A percentile compares a stretch with the other conserved stretches of the same genome.
Evolutionary conservation across 2,329 filamentous ascomycete species (phyloP).

Genomic region (Apiospora marii): DNA sequence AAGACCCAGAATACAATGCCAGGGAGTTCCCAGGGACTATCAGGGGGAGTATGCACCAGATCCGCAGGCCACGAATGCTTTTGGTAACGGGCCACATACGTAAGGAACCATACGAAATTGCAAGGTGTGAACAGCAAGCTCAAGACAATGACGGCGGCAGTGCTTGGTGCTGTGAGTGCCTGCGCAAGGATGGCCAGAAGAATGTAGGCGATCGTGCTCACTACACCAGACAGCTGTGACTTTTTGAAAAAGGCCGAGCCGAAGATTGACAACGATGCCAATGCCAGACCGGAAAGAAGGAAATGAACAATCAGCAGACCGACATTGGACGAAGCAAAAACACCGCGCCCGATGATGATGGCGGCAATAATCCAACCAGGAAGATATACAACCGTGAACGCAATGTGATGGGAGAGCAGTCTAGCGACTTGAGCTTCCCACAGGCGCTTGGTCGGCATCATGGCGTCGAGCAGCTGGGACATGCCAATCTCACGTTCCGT

Average conservation of each 20-base stretch:
- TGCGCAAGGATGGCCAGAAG: constrained; percentile 85
- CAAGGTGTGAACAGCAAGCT: constrained; percentile 85
- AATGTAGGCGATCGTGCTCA: constrained; percentile 74
- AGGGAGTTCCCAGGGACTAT: constrained; percentile 72
- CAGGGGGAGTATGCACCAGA: constrained; percentile 67
- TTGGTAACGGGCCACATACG: constrained; percentile 81
- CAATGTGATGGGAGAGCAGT: constrained; percentile 80
- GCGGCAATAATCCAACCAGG: constrained; percentile 85
- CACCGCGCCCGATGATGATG: constrained; percentile 66
- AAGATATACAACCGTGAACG: constrained; percentile 81
- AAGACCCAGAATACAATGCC: constrained; percentile 83
- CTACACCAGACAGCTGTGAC: constrained; percentile 87
- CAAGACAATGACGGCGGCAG: constrained; percentile 71
- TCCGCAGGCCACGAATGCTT: constrained; percentile 65
- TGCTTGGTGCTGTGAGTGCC: constrained; percentile 68
- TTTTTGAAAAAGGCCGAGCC: constrained; percentile 86
- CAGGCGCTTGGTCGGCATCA: constrained; percentile 79
- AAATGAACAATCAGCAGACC: constrained; percentile 77
- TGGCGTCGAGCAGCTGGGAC: constrained; percentile 87
- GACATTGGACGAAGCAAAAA: constrained; percentile 70
- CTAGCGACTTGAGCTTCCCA: constrained; percentile 83
- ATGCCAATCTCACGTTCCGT: constrained; percentile 87
- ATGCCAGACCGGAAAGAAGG: constrained; percentile 76
- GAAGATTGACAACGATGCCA: constrained; percentile 82
- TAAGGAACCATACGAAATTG: constrained; percentile 84